Conservation (phyloP, 1,139 yeast genomes). For the Yamadazyma membranifaciens region DNA sequence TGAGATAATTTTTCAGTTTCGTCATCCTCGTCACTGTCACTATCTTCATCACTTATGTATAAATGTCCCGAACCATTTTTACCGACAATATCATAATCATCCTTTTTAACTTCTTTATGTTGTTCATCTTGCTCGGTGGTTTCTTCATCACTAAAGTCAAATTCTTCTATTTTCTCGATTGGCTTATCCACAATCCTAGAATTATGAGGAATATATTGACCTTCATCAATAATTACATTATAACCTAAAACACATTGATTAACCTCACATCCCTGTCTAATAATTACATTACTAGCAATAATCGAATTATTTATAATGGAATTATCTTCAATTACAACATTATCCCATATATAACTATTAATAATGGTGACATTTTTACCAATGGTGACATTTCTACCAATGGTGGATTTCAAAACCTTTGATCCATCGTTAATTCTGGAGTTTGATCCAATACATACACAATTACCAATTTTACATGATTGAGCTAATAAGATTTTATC, state of each 20-base stretch:
- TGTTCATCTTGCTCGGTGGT: conserved; percentile 19
- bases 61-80: conserved; percentile 58
- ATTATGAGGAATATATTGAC: conserved; percentile 45
- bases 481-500: conserved; percentile 83
- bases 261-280: conserved; percentile 52
- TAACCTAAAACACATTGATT: conserved; percentile 77
- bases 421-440: conserved; percentile 65
- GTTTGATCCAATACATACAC: conserved; percentile 75
- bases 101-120: neutral
- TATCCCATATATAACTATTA: conserved; percentile 86
- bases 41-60: conserved; percentile 50
- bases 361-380: conserved; percentile 72
- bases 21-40: conserved; percentile 24
- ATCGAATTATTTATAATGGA: conserved; percentile 59
- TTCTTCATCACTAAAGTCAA: conserved; percentile 26
- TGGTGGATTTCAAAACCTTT: conserved; percentile 59
- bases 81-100: conserved; percentile 38
- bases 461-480: conserved; percentile 76
- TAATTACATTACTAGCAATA: conserved; percentile 60
- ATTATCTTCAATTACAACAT: conserved; percentile 68
- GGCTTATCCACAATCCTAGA: conserved; percentile 53
- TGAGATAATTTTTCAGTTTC: conserved; percentile 23
- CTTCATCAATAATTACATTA: conserved; percentile 61
- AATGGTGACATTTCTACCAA: conserved; percentile 82
- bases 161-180: conserved; percentile 29